phyloP scores from a whole-genome alignment of 768 basidiomycete genomes.

The Sarcodon aspratus region DNA sequence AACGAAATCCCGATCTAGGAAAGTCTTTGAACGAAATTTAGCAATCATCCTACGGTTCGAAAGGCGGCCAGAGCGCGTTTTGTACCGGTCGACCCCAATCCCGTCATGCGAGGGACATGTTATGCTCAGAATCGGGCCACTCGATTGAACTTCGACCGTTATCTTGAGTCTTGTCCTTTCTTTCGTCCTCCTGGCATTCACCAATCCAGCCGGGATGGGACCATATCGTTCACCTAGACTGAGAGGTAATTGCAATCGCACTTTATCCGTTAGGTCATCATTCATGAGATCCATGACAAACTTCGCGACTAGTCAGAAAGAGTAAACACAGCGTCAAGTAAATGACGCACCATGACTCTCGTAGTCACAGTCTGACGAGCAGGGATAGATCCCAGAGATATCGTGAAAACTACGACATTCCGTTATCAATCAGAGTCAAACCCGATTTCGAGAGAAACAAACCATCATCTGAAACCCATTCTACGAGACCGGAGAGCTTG shows the following conservation, averaged over 20 bases:
- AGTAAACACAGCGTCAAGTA: background rate
- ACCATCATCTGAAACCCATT: constrained; percentile 43
- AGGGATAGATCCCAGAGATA: constrained; percentile 45
- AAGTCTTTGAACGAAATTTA: constrained; percentile 26
- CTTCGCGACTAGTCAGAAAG: constrained; percentile 13
- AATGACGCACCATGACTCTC: constrained; percentile 27
- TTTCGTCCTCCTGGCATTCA: constrained; percentile 16
- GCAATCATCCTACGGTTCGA: constrained; percentile 31
- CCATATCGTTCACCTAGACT: constrained; percentile 44
- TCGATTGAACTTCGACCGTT: constrained; percentile 34
- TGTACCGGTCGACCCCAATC: constrained; percentile 23
- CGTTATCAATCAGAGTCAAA: background rate
- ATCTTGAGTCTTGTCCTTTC: constrained; percentile 27
- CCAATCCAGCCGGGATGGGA: constrained; percentile 25
- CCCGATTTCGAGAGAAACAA: constrained; percentile 8
- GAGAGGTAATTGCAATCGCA: constrained; percentile 45
- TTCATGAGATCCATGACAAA: constrained; percentile 44
- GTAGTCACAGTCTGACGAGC: constrained; percentile 26
- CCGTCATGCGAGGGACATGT: constrained; percentile 33
- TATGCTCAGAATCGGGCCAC: constrained; percentile 28
- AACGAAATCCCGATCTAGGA: constrained; percentile 39
- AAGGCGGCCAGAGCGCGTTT: constrained; percentile 19
- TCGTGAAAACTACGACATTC: constrained; percentile 34
- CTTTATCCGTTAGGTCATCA: constrained; percentile 32
- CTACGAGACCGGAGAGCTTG: constrained; percentile 30